Evolutionary conservation across 768 basidiomycete species (phyloP), one percentile per base, ranked within the genome.

Genomic region (Lentinula guzmanii): DNA sequence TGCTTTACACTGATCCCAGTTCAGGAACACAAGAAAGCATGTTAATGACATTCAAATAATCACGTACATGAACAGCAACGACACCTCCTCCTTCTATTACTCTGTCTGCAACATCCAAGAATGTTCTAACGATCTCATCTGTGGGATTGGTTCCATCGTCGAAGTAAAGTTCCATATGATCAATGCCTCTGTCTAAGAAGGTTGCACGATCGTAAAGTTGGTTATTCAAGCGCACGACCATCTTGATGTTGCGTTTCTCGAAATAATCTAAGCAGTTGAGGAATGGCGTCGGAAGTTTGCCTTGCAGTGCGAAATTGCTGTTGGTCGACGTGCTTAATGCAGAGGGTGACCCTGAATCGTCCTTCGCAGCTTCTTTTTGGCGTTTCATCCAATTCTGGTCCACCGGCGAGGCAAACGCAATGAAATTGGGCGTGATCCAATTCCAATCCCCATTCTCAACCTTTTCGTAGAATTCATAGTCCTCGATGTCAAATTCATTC

Each of bases 81-180:
- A 87, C 90, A 54, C 92, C 91, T 10, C 91, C 91, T 18, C 67
- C 72, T 63, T 90, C 86, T 51, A 98, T 86, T 33, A 90, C 78
- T 18, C 82, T 77, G 69, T 98, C 95, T 1, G 89, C 86, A 58
- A 92, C 75, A 66, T 91, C 89, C 66, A 99, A 90, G 70, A 99
- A 99, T 61, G 86, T 84, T 58, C 94, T 83, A 48, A 95, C 91
- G 67, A 98, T 97, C 61, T 97, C 93, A 73, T 97, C 92, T 0
- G 94, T 90, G 5, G 96, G 96, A 72, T 98, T 98, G 24, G 95
- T 97, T 21, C 97, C 97, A 71, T 99, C 97, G 72, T 98, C 95
- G 66, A 97, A 98, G 74, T 96, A 98, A 64, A 98, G 82, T 66
- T 96, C 94, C 75, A 89, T 80, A 70, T 97, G 93, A 66, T 88